A percentile compares a stretch with the other conserved stretches of the same genome.
Conservation (phyloP, 257 asterid species). For the Scutellaria baicalensis region DNA sequence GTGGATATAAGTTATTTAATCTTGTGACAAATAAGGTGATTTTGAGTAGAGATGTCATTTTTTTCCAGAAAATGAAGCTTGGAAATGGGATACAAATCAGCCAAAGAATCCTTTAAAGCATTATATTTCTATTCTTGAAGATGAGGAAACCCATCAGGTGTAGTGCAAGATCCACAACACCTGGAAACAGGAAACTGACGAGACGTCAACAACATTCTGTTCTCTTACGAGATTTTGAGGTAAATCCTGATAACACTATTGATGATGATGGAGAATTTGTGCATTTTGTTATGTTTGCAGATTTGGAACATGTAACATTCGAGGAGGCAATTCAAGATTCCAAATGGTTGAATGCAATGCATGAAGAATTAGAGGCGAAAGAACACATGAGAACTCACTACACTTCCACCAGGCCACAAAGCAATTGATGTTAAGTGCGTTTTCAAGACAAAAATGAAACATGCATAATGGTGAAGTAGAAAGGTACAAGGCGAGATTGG, state of each 20-base stretch:
- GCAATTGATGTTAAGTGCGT: background rate
- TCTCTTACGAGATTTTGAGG: background rate
- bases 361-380: background rate
- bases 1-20: constrained; percentile 10
- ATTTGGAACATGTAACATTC: background rate
- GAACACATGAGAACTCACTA: background rate
- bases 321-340: background rate
- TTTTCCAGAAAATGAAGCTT: background rate
- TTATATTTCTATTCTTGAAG: background rate
- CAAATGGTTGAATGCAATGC: background rate
- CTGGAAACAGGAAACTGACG: background rate
- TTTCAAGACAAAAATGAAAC: background rate
- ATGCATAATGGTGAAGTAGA: background rate
- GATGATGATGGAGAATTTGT: background rate
- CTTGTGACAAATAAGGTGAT: background rate
- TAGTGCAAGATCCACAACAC: background rate
- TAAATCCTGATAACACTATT: background rate
- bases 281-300: background rate
- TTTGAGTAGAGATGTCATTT: background rate
- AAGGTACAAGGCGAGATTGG: background rate
- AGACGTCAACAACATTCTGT: background rate
- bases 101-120: background rate
- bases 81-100: background rate
- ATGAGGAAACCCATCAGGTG: background rate
- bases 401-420: background rate